A percentile compares a stretch with the other conserved stretches of the same genome.
phyloP scores from a whole-genome alignment of 129 eudicot genomes.

The Daucus carota region DH1_v3.0 NC_030381.2:45599001-45599500 shows the following conservation, averaged over 20 bases:
- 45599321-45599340: background rate
- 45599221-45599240: background rate
- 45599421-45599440: too few relatives aligned
- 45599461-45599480: background rate
- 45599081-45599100: background rate
- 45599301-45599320: background rate
- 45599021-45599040: background rate
- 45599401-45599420: too few relatives aligned
- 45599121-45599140: background rate
- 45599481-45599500: background rate
- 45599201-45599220: constrained; percentile 3
- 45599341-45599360: background rate
- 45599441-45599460: too few relatives aligned
- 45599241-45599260: background rate
- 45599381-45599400: too few relatives aligned
- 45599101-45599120: background rate
- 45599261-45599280: background rate
- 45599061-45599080: background rate
- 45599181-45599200: background rate
- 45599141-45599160: constrained; percentile 1
- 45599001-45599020: background rate
- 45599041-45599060: background rate
- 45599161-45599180: background rate
- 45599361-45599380: background rate
- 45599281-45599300: background rate